These are phyloP conservation scores for Eragrostis curvula DNA, from an alignment of 176 grass and related monocot genomes.

Conservation along the genomic window DNA sequence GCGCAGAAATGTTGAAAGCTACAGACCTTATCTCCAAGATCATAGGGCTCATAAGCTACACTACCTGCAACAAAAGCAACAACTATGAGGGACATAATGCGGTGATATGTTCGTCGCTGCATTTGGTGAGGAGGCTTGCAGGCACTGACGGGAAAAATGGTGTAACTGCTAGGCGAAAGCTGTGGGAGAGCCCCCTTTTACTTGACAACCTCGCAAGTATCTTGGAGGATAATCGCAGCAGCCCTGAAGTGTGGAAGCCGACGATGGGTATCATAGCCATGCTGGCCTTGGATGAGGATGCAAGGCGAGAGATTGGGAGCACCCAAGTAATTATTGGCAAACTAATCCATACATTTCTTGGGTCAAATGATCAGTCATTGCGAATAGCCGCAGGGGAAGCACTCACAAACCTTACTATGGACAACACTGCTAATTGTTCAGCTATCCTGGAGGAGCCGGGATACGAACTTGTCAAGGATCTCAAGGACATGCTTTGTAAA, in stretches of 20 bases:
- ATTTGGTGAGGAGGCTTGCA: background rate
- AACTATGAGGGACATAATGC: too few relatives aligned
- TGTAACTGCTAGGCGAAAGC: background rate
- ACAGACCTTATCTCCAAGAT: background rate
- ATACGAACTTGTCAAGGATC: background rate
- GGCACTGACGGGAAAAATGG: background rate
- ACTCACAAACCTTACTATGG: background rate
- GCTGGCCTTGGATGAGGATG: background rate
- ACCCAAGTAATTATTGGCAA: background rate
- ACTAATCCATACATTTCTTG: background rate
- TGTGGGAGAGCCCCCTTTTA: background rate
- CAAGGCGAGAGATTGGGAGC: conserved; percentile 5
- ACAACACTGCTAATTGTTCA: background rate
- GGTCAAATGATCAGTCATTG: background rate
- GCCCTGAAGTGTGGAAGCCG: background rate
- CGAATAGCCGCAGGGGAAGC: background rate
- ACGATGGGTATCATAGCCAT: background rate
- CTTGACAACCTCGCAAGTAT: background rate
- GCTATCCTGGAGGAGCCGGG: background rate
- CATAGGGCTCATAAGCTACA: background rate
- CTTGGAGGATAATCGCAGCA: background rate
- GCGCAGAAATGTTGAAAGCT: background rate
- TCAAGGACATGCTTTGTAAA: background rate
- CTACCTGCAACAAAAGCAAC: too few relatives aligned
- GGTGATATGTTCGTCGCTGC: background rate